These are phyloP conservation scores for Myxozyma neotropica DNA, from an alignment of 805 yeast genomes.

Conservation along the genomic window DNA sequence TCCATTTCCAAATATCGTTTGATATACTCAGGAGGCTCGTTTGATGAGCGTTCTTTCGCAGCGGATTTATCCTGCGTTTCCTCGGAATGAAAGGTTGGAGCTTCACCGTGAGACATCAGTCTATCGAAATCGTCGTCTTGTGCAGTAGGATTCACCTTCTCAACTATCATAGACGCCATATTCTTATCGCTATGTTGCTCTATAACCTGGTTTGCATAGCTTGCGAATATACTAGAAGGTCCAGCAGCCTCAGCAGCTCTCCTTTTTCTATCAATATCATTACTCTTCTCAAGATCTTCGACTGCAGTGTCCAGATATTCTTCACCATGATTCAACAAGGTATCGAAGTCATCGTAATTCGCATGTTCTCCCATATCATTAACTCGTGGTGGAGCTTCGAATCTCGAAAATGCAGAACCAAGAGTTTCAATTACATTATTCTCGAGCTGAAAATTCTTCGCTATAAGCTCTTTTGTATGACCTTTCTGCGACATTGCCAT, in stretches of 20 bases:
- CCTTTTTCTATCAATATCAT: background rate
- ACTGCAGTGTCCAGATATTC: background rate
- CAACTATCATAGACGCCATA: background rate
- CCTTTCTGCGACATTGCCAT: conserved; percentile 2
- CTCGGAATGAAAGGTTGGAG: background rate
- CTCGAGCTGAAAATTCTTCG: conserved; percentile 5
- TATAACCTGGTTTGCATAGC: background rate
- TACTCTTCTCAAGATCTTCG: conserved; percentile 3
- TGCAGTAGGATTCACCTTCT: background rate
- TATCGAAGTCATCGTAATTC: conserved; percentile 10
- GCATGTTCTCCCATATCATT: background rate
- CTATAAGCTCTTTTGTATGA: background rate
- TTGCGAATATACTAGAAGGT: background rate
- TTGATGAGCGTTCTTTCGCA: background rate
- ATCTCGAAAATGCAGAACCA: conserved; percentile 19
- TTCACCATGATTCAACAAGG: conserved; percentile 18
- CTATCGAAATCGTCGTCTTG: conserved; percentile 11
- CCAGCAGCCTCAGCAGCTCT: background rate
- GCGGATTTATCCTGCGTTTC: too few relatives aligned
- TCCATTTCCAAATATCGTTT: background rate
- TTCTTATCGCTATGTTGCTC: background rate
- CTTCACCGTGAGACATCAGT: conserved; percentile 16
- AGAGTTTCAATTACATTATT: conserved; percentile 10
- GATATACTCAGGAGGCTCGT: conserved; percentile 2
- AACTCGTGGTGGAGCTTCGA: background rate